Evolutionary conservation across 306 rosid genomes (phyloP), one percentile per base, ranked within the genome.

Genomic region (Carpinus viminea): DNA sequence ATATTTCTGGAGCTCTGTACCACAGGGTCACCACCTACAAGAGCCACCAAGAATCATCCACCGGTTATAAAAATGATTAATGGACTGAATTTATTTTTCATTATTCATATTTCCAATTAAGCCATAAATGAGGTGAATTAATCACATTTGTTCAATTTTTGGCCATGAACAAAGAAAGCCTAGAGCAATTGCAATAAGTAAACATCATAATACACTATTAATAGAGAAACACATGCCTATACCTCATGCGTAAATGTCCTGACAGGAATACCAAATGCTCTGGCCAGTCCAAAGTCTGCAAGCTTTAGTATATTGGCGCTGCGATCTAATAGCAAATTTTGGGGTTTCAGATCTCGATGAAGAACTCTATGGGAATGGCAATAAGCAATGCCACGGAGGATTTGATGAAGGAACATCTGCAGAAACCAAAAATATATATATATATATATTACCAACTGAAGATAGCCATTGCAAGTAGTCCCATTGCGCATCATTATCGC

Each of bases 241-340:
- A 95, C 99, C 99, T 95, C 98, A 12, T 91, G 99, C 13, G 99
- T 95, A 80, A 95, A 95, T 78, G 98, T 93, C 83, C 98, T 93
- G 85, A 93, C 98, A 81, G 99, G 99, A 85, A 95, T 93, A 79
- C 99, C 98, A 89, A 95, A 95, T 64, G 98, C 99, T 87, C 99
- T 87, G 76, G 99, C 99, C 85, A 95, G 88, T 87, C 99, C 99
- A 80, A 95, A 95, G 82, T 95, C 99, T 68, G 99, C 98, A 86
- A 94, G 98, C 91, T 95, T 95, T 72, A 95, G 89, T 16, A 96
- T 89, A 84, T 95, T 95, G 78, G 94, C 90, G 70, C 93, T 86
- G 41, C 97, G 97, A 81, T 95, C 99, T 77, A 95, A 91, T 93
- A 95, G 88, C 84, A 95, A 83, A 87, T 95, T 95, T 84, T 95